Evolutionary conservation across 2,329 filamentous ascomycete genomes (phyloP), one percentile per base, ranked within the genome.

Genomic region (Chaetoscypha palmicola): DNA sequence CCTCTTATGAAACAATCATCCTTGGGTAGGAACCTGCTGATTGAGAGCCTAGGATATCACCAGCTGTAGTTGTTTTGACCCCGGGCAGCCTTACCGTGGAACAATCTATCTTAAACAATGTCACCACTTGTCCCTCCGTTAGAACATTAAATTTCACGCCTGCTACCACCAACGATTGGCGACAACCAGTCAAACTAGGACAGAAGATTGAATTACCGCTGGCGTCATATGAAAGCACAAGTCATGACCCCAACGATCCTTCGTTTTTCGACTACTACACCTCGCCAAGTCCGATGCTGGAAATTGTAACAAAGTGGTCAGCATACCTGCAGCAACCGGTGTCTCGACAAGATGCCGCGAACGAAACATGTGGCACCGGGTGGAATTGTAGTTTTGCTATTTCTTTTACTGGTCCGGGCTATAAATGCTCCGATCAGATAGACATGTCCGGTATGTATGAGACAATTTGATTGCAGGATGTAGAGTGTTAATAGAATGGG

Each of bases 311-410:
- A 3, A 36, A n/a, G 14, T 14, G 35, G 19, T 21, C 21, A 30
- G 23, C 32, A 10, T 43, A 43, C 17, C 19, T 31, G 9, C 40
- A 43, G 24, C 21, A n/a, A n/a, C 31, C 40, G 14, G 16, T 36
- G 4, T n/a, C 23, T 22, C n/a, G 23, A 20, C 20, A 17, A n/a
- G 10, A 36, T 20, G 21, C 19, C 20, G n/a, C 32, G 22, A 5
- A 28, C 16, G 31, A 43, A 19, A 21, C 10, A 14, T 43, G 40
- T 28, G 40, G 40, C 9, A 10, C 32, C 8, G 40, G 40, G 22
- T 43, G 40, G 40, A 43, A 43, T 30, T 43, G 40, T 17, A 36
- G n/a, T n/a, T 43, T 23, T 22, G 11, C 19, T 11, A 43, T 43
- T n/a, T 5, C 40, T 8, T 43, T 43, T 30, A 26, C 12, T 11